phyloP scores from a whole-genome alignment of 2,329 filamentous ascomycete species.

The Mariannaea sp. region DNA sequence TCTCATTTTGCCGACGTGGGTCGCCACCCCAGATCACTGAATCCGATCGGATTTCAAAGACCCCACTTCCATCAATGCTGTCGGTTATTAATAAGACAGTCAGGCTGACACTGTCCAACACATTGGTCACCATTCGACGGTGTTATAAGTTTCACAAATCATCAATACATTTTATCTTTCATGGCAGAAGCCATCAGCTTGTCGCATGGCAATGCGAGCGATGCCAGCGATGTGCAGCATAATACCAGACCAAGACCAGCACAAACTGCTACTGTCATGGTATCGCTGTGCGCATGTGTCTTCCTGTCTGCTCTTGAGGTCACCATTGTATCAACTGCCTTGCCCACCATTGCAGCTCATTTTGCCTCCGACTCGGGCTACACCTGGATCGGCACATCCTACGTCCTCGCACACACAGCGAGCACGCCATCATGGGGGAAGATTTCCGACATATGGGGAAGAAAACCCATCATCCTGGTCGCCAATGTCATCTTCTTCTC shows the following conservation, averaged over 20 bases:
- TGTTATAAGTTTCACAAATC: too few species aligned
- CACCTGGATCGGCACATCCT: conserved; percentile 78
- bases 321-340: conserved; percentile 65
- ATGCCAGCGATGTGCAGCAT: too few species aligned
- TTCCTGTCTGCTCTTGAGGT: conserved; percentile 55
- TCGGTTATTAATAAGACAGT: too few species aligned
- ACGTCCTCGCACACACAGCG: conserved; percentile 71
- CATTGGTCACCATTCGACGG: too few species aligned
- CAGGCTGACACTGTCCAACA: too few species aligned
- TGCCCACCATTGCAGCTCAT: conserved; percentile 63
- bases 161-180: too few species aligned
- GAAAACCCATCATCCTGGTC: conserved; percentile 56
- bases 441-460: conserved; percentile 62
- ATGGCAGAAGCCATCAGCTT: too few species aligned
- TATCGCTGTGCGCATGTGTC: conserved; percentile 46
- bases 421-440: conserved; percentile 73
- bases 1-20: too few species aligned
- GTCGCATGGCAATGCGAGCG: too few species aligned
- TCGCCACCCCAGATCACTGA: too few species aligned
- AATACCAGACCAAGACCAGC: conserved; percentile 15
- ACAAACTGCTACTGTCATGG: conserved; percentile 41
- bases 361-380: conserved; percentile 69
- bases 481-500: conserved; percentile 56
- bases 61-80: too few species aligned
- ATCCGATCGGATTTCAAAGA: too few species aligned